These are phyloP conservation scores for Aspergillus sp. DNA, from an alignment of 2,329 filamentous ascomycete species.

Conservation along the genomic window DNA sequence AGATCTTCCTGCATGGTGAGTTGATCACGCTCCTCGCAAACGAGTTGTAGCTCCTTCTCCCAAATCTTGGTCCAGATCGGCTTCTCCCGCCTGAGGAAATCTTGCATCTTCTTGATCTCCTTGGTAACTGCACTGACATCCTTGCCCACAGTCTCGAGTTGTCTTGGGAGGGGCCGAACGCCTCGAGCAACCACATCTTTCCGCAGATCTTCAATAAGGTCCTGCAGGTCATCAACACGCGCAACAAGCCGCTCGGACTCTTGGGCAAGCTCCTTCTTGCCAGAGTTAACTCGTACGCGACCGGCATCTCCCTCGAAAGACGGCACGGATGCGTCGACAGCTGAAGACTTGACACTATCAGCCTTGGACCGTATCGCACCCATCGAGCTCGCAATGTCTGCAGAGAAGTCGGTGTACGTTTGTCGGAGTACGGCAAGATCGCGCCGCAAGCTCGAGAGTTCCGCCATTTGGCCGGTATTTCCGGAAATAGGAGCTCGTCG, in stretches of 20 bases:
- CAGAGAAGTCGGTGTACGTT: conserved; percentile 87
- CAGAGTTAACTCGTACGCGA: conserved; percentile 77
- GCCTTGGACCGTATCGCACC: conserved; percentile 78
- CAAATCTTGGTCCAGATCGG: conserved; percentile 99
- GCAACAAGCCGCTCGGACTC: conserved; percentile 90
- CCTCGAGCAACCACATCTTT: conserved; percentile 95
- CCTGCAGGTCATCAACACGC: conserved; percentile 95
- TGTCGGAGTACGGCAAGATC: conserved; percentile 91
- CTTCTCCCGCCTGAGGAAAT: conserved; percentile 87
- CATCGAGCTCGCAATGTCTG: conserved; percentile 88
- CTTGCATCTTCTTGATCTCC: conserved; percentile 91
- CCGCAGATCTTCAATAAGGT: conserved; percentile 91
- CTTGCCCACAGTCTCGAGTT: conserved; percentile 85
- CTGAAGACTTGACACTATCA: conserved; percentile 72
- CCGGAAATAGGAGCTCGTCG: conserved; percentile 30
- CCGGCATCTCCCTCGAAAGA: conserved; percentile 75
- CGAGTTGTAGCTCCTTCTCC: conserved; percentile 94
- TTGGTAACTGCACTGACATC: conserved; percentile 79
- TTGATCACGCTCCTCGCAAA: conserved; percentile 93
- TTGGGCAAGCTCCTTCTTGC: conserved; percentile 80
- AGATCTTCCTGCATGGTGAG: conserved; percentile 96
- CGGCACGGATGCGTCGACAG: conserved; percentile 69
- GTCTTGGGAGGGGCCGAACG: conserved; percentile 83
- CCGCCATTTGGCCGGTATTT: conserved; percentile 65
- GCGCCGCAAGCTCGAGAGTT: conserved; percentile 78